Conservation (phyloP, 192 early-diverging fungal species). For the Rhizophagus sp. region DNA sequence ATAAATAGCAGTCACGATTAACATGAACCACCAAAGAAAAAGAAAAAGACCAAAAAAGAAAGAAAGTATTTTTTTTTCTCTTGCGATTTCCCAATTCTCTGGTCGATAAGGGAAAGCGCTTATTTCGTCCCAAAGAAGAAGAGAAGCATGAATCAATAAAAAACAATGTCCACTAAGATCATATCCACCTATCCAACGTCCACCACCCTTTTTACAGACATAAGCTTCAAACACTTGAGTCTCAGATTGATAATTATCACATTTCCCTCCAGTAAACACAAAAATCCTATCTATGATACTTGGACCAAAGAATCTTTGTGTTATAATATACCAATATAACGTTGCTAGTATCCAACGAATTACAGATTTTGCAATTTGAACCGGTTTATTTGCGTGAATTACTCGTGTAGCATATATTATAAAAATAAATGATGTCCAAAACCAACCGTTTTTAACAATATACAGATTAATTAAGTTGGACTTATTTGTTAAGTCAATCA, state of each 20-base stretch:
- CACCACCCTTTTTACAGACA: slow-evolving; percentile 51
- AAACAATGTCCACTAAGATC: slow-evolving; percentile 92
- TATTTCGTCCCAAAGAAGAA: slow-evolving; percentile 73
- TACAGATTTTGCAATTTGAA: slow-evolving; percentile 28
- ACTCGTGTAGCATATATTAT: slow-evolving; percentile 41
- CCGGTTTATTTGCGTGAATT: background rate
- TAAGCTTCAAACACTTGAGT: slow-evolving; percentile 29
- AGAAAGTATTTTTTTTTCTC: slow-evolving; percentile 35
- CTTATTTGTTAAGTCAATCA: background rate
- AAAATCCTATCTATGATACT: slow-evolving; percentile 79
- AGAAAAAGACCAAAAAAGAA: slow-evolving; percentile 46
- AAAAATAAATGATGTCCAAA: slow-evolving; percentile 77
- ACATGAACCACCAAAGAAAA: slow-evolving; percentile 74
- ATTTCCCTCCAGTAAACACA: slow-evolving; percentile 68
- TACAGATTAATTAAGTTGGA: slow-evolving; percentile 73
- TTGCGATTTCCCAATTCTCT: slow-evolving; percentile 17
- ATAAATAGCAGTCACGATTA: slow-evolving; percentile 75
- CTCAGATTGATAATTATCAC: slow-evolving; percentile 35
- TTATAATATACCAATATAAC: slow-evolving; percentile 81
- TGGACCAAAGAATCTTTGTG: slow-evolving; percentile 86
- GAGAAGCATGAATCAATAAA: slow-evolving; percentile 71
- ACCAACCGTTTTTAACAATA: slow-evolving; percentile 87
- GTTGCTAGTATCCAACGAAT: slow-evolving; percentile 65
- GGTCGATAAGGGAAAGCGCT: slow-evolving; percentile 40
- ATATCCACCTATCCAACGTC: slow-evolving; percentile 75